phyloP scores from a whole-genome alignment of 345 rosid species.

The Carallia pectinifolia region DNA sequence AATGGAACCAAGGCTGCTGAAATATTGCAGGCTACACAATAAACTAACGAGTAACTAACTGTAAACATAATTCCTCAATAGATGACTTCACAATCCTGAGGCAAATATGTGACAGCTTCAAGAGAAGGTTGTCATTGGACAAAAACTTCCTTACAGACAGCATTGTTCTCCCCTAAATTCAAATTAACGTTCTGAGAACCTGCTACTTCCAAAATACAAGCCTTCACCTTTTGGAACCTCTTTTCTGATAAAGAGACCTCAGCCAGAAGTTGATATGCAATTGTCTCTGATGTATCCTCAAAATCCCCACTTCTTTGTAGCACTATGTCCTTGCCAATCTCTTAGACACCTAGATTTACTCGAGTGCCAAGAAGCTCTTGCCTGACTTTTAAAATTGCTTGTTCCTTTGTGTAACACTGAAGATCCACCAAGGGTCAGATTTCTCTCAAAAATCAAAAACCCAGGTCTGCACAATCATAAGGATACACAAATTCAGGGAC shows the following conservation, averaged over 20 bases:
- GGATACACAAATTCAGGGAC: too few relatives aligned
- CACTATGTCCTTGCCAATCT: neutral
- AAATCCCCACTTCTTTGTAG: neutral
- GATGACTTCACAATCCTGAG: too few relatives aligned
- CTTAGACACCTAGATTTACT: neutral
- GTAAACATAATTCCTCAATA: too few relatives aligned
- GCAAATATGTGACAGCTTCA: neutral
- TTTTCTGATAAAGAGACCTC: neutral
- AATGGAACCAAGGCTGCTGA: too few relatives aligned
- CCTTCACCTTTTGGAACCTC: neutral
- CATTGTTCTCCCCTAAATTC: neutral
- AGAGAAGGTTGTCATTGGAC: conserved; percentile 5
- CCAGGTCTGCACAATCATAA: too few relatives aligned
- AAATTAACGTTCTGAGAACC: conserved; percentile 7
- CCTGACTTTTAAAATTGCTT: neutral
- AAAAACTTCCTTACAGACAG: conserved; percentile 14
- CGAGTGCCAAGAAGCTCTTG: neutral
- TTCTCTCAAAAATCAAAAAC: too few relatives aligned
- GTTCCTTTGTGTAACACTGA: too few relatives aligned
- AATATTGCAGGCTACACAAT: too few relatives aligned
- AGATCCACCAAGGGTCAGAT: too few relatives aligned
- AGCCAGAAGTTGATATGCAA: neutral
- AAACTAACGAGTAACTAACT: too few relatives aligned
- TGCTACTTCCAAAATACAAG: neutral
- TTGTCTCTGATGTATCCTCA: neutral